Percentiles rank a stretch among this genome's conserved stretches.
These are phyloP conservation scores for Ceratocystiopsis sp. DNA, from an alignment of 2,329 filamentous ascomycete species.

Conservation along the genomic window DNA sequence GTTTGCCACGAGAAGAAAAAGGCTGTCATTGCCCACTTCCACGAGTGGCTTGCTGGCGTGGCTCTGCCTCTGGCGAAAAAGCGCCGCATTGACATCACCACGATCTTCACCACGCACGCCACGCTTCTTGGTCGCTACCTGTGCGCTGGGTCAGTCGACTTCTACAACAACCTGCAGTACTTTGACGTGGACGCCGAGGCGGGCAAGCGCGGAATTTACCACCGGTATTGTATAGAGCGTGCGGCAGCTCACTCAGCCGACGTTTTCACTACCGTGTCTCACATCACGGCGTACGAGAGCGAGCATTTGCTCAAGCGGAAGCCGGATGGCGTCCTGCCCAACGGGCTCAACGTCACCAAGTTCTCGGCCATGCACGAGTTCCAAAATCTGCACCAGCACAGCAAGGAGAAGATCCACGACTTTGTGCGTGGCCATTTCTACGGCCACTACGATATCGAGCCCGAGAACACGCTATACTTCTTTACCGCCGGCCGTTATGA, in stretches of 20 bases:
- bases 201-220: constrained; percentile 95
- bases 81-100: constrained; percentile 88
- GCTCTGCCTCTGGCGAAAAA: constrained; percentile 83
- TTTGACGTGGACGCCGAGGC: constrained; percentile 96
- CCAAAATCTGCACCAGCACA: constrained; percentile 90
- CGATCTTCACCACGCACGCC: constrained; percentile 96
- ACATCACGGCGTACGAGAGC: constrained; percentile 96
- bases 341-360: constrained; percentile 95
- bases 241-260: constrained; percentile 82
- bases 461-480: constrained; percentile 92
- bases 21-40: constrained; percentile 94
- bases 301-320: constrained; percentile 96
- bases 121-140: constrained; percentile 91
- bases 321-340: constrained; percentile 88
- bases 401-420: constrained; percentile 96
- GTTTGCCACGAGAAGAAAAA: constrained; percentile 81
- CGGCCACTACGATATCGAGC: constrained; percentile 91
- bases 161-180: constrained; percentile 96
- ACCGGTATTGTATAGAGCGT: constrained; percentile 94
- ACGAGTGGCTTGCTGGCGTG: constrained; percentile 95
- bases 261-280: constrained; percentile 96
- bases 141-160: constrained; percentile 92
- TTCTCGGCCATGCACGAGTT: constrained; percentile 98
- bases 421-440: constrained; percentile 98
- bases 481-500: constrained; percentile 96